Conservation (phyloP, 805 yeast genomes). For the Yarrowia osloensis region DNA sequence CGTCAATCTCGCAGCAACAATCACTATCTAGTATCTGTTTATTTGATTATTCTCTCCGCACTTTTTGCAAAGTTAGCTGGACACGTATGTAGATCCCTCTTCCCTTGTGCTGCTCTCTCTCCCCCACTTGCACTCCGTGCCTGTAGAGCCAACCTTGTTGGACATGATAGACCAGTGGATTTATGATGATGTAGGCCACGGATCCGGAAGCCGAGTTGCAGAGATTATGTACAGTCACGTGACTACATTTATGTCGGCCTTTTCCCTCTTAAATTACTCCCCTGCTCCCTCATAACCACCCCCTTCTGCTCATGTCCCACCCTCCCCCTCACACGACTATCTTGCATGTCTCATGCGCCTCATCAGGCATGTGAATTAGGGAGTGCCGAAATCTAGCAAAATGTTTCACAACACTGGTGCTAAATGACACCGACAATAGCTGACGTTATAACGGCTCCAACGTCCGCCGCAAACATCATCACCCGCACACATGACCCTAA, state of each 20-base stretch:
- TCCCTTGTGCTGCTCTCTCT: background rate
- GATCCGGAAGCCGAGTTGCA: background rate
- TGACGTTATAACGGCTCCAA: conserved; percentile 10
- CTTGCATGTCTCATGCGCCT: conserved; percentile 19
- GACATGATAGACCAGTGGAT: background rate
- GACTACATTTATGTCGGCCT: too few species aligned
- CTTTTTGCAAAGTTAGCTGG: background rate
- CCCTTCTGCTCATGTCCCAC: background rate
- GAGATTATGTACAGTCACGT: too few species aligned
- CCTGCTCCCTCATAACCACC: background rate
- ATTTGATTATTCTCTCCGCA: background rate
- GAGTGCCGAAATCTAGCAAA: conserved; percentile 10
- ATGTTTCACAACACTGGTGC: conserved; percentile 1
- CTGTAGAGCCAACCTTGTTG: background rate
- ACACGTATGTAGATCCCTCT: too few species aligned
- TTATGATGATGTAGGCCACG: background rate
- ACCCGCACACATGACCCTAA: background rate
- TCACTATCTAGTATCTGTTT: background rate
- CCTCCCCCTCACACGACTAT: conserved; percentile 22
- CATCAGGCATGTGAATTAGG: conserved; percentile 19
- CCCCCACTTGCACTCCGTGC: background rate
- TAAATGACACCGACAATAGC: background rate
- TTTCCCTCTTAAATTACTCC: background rate
- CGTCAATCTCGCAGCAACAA: too few species aligned
- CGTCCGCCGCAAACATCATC: background rate